Evolutionary conservation across 2,329 filamentous ascomycete genomes (phyloP), one percentile per base, ranked within the genome.

Genomic region (Pseudopithomyces maydicus): DNA sequence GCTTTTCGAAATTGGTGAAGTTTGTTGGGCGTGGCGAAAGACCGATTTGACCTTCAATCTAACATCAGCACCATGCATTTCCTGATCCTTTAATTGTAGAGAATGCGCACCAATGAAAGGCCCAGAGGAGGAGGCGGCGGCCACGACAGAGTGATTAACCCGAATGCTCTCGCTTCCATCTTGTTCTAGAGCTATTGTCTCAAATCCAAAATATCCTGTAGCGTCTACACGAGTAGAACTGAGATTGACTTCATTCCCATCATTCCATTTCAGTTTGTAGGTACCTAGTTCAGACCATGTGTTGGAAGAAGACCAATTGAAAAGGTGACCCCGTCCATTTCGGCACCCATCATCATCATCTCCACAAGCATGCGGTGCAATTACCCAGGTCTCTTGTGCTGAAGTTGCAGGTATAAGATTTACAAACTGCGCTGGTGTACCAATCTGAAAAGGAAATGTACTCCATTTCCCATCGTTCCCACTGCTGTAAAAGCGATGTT

Each of bases 1-100:
- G 84, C 75, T 65, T 84, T 78, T 62, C 83, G 75, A 70, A 82
- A 77, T 55, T 83, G 70, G 67, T 76, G 64, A 82, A 80, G 62
- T 83, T 83, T n/a, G 80, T 80, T 0, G 80, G 74, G 58, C 81
- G 80, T 2, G 78, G 76, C 54, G 81, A 78, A 56, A 82, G 44
- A 12, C 80, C 80, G 33, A 82, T 72, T 8, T 79, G 67, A 4
- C 81, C 81, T 20, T 17, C 19, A 6, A 19, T 20, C 19, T 17
- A 17, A 20, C 10, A 17, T 42, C 19, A 42, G 39, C n/a, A 42
- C 5, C 10, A 20, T 5, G 5, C 19, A 42, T 11, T 17, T 20
- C 63, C 77, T 80, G 61, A 78, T 80, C 52, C 77, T 70, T 17
- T 6, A 19, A 3, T 20, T 20, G n/a, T n/a, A n/a, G 39, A 19